phyloP scores from a whole-genome alignment of 2,329 filamentous ascomycete genomes.

The Teratosphaeriaceae sp. region DNA sequence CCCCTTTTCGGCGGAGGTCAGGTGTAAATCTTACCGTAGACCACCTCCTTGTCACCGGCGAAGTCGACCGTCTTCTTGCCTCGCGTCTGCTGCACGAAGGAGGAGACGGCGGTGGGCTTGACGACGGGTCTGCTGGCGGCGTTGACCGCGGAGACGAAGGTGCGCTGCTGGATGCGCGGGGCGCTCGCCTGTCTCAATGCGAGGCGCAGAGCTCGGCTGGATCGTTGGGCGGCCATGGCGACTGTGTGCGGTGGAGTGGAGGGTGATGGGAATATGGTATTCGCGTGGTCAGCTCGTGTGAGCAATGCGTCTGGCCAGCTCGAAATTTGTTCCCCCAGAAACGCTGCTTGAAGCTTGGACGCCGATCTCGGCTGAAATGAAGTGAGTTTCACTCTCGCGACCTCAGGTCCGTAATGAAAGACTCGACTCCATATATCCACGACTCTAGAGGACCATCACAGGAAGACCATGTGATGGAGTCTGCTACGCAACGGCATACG shows the following conservation, averaged over 20 bases:
- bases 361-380: no score
- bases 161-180: conserved; percentile 47
- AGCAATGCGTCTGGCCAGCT: no score
- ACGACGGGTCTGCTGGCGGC: conserved; percentile 40
- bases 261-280: conserved; percentile 6
- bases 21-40: conserved; percentile 67
- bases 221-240: conserved; percentile 72
- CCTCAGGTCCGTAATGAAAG: no score
- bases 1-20: background rate
- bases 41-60: conserved; percentile 87
- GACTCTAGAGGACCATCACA: no score
- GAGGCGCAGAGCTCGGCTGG: conserved; percentile 54
- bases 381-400: no score
- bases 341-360: no score
- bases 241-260: conserved; percentile 1
- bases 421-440: no score
- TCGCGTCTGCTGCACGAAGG: conserved; percentile 61
- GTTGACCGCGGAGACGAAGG: conserved; percentile 52
- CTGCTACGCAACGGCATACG: no score
- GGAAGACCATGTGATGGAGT: no score
- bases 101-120: conserved; percentile 39
- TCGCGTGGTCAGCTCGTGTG: conserved; percentile 4
- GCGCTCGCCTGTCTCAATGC: conserved; percentile 50
- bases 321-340: no score
- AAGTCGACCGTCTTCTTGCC: conserved; percentile 99